Evolutionary conservation across 306 rosid genomes (phyloP).

Genomic region (Cucurbita maxima): DNA sequence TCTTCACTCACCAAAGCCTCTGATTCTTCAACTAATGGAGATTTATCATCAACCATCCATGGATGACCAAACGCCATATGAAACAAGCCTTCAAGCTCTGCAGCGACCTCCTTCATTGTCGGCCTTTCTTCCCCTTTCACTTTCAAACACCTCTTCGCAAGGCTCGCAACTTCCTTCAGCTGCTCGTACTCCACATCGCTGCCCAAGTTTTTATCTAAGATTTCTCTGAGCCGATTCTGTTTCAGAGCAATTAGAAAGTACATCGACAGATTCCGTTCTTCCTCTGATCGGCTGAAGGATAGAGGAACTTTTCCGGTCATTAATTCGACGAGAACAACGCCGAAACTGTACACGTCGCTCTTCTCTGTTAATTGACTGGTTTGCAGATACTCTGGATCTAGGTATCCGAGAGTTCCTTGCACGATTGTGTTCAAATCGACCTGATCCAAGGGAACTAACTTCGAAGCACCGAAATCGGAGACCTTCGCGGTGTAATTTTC

Average conservation of each 20-base stretch:
- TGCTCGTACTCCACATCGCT: slow-evolving; percentile 14
- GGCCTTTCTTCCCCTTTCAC: slow-evolving; percentile 34
- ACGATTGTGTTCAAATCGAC: slow-evolving; percentile 13
- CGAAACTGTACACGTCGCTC: slow-evolving; percentile 36
- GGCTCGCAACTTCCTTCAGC: slow-evolving; percentile 16
- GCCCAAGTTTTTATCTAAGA: slow-evolving; percentile 10
- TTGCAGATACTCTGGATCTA: slow-evolving; percentile 23
- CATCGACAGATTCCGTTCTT: slow-evolving; percentile 14
- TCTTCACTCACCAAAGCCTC: not conserved
- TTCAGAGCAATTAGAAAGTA: slow-evolving; percentile 17
- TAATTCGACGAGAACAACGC: slow-evolving; percentile 28
- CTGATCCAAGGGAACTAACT: slow-evolving; percentile 19
- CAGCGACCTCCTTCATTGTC: slow-evolving; percentile 36
- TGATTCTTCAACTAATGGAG: not conserved
- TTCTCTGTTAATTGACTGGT: slow-evolving; percentile 16
- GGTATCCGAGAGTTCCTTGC: slow-evolving; percentile 28
- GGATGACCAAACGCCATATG: not conserved
- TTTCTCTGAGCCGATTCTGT: slow-evolving; percentile 14
- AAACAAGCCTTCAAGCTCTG: slow-evolving; percentile 21
- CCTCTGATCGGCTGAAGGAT: not conserved
- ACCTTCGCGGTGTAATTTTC: slow-evolving; percentile 16
- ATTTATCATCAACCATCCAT: not conserved
- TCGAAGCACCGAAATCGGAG: slow-evolving; percentile 29
- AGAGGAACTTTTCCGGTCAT: slow-evolving; percentile 19
- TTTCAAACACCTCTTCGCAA: slow-evolving; percentile 17